These are phyloP conservation scores for Porphyridium purpureum DNA, from an alignment of 23 red algal species.

Conservation along the genomic window DNA sequence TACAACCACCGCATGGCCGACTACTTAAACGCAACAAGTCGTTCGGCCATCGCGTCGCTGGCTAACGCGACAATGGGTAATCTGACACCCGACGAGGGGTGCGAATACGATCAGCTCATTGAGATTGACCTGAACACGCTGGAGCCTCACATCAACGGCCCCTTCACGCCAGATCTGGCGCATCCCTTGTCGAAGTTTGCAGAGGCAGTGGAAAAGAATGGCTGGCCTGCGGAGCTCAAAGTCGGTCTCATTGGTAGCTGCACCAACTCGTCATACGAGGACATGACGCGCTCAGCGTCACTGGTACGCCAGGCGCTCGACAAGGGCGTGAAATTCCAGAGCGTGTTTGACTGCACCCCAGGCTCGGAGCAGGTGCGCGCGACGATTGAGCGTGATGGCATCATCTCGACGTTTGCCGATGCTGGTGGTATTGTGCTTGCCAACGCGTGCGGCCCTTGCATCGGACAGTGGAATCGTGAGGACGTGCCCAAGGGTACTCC, in stretches of 20 bases:
- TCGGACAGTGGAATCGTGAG: conserved; percentile 95
- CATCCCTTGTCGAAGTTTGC: conserved; percentile 85
- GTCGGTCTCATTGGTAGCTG: conserved; percentile 91
- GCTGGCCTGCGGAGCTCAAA: conserved; percentile 68
- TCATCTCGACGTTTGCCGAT: conserved; percentile 72
- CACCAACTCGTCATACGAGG: conserved; percentile 99
- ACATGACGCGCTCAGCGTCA: conserved; percentile 63
- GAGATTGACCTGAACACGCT: conserved; percentile 87
- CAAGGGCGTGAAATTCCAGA: conserved; percentile 85
- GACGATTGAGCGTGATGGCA: conserved; percentile 87
- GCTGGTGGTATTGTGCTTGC: conserved; percentile 85
- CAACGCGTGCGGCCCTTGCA: conserved; percentile 98
- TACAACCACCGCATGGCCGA: conserved; percentile 85
- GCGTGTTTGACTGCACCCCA: conserved; percentile 85
- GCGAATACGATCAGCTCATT: conserved; percentile 84
- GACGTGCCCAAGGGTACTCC: conserved; percentile 91
- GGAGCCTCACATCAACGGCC: conserved; percentile 93
- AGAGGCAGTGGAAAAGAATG: conserved; percentile 60
- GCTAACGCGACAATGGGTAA: conserved; percentile 34
- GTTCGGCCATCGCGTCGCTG: conserved; percentile 45
- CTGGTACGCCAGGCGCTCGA: conserved; percentile 75
- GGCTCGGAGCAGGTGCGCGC: conserved; percentile 96
- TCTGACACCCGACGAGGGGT: conserved; percentile 64
- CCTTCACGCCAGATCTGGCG: conserved; percentile 93
- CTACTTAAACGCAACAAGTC: conserved; percentile 83